Evolutionary conservation across 2,329 filamentous ascomycete species (phyloP).

Genomic region (Colletotrichum sp.): DNA sequence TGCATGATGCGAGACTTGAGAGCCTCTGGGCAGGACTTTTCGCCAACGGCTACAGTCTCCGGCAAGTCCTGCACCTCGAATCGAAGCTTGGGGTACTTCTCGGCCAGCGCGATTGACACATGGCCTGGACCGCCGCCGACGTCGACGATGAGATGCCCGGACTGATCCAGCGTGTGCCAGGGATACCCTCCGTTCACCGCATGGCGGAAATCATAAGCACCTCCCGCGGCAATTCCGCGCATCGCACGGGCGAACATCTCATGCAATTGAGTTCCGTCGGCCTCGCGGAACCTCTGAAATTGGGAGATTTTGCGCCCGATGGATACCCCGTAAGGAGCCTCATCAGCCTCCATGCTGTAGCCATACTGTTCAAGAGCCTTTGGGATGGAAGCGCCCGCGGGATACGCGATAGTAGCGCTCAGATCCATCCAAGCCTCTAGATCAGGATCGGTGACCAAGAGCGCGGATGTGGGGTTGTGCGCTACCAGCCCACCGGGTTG

Average conservation of each 20-base stretch:
- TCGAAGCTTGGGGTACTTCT: slow-evolving; percentile 28
- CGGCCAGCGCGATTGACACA: slow-evolving; percentile 33
- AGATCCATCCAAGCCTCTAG: slow-evolving; percentile 2
- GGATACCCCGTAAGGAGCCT: neutral
- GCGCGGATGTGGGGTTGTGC: neutral
- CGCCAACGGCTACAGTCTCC: slow-evolving; percentile 17
- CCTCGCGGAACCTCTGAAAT: neutral
- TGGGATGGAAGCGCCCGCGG: neutral
- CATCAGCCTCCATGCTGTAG: slow-evolving; percentile 1
- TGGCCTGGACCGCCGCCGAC: slow-evolving; percentile 38
- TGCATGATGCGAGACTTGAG: slow-evolving; percentile 20
- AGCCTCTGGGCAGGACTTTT: neutral
- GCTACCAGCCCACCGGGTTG: neutral
- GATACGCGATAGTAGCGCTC: neutral
- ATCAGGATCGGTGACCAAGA: neutral
- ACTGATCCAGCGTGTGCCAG: neutral
- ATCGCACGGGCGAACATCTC: slow-evolving; percentile 3
- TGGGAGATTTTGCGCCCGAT: neutral
- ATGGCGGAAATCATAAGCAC: neutral
- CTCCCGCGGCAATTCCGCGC: neutral
- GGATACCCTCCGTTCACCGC: neutral
- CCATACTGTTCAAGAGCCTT: neutral
- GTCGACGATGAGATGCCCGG: slow-evolving; percentile 33
- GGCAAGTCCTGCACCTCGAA: slow-evolving; percentile 36
- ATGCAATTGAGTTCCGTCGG: neutral